Evolutionary conservation across 1,284 basidiomycete genomes (phyloP).

Genomic region (Tilletia setariae): DNA sequence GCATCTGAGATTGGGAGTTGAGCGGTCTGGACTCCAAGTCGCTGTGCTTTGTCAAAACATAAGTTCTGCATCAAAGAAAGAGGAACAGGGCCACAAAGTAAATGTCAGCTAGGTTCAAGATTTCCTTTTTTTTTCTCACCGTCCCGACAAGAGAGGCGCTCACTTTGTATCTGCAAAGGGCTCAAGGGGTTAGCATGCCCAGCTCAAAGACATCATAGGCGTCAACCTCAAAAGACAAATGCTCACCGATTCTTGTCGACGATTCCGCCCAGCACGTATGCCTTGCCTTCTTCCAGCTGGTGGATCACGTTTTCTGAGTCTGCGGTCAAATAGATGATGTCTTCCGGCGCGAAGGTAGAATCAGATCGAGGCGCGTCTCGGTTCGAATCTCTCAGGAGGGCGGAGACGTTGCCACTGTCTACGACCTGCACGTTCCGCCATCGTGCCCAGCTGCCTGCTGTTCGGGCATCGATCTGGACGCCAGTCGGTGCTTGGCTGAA

Average conservation of each 20-base stretch:
- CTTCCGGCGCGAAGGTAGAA: slow-evolving; percentile 54
- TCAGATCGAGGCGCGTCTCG: neutral
- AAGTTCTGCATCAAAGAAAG: neutral
- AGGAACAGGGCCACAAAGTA: no score
- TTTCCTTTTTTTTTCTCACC: neutral
- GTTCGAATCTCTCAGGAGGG: neutral
- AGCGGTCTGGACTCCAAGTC: slow-evolving; percentile 73
- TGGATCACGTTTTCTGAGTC: slow-evolving; percentile 82
- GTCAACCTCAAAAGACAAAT: neutral
- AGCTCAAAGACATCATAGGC: neutral
- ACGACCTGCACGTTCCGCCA: neutral
- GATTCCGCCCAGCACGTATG: slow-evolving; percentile 93
- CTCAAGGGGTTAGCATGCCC: neutral
- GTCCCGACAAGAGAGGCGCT: neutral
- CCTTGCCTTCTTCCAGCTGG: slow-evolving; percentile 75
- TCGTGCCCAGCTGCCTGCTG: slow-evolving; percentile 16
- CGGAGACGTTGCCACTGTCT: neutral
- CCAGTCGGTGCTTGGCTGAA: slow-evolving; percentile 62
- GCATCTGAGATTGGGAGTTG: slow-evolving; percentile 88
- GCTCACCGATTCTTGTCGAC: slow-evolving; percentile 73
- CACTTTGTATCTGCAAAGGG: slow-evolving; percentile 12
- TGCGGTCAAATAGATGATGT: slow-evolving; percentile 86
- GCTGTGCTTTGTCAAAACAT: slow-evolving; percentile 79
- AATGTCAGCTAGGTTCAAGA: slow-evolving; percentile 4
- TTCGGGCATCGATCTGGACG: neutral